Conservation (phyloP, 1,139 yeast genomes). For the Suhomyces atakaporum region DNA sequence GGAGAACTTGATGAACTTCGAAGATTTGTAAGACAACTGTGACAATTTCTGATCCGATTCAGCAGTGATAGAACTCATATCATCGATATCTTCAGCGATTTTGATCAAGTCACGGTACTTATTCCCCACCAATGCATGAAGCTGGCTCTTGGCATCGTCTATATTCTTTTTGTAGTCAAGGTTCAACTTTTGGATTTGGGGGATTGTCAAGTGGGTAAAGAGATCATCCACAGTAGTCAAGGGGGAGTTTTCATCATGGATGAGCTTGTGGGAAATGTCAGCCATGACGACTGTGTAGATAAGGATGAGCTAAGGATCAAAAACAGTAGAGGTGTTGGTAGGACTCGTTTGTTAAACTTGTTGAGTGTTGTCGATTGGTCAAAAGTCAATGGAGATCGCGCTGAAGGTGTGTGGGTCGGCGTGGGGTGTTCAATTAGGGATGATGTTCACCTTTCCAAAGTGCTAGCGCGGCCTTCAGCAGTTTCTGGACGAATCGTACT, state of each 20-base stretch:
- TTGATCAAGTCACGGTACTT: slow-evolving; percentile 67
- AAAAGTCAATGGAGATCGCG: too few species aligned
- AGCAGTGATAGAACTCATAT: slow-evolving; percentile 47
- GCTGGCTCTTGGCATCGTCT: slow-evolving; percentile 32
- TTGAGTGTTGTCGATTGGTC: too few species aligned
- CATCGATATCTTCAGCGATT: slow-evolving; percentile 68
- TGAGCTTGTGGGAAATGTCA: slow-evolving; percentile 9
- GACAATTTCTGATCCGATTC: slow-evolving; percentile 31
- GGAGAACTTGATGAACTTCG: slow-evolving; percentile 33
- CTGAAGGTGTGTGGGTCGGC: too few species aligned
- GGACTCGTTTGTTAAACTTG: too few species aligned
- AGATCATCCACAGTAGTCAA: slow-evolving; percentile 36
- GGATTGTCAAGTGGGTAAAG: slow-evolving; percentile 34
- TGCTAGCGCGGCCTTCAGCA: too few species aligned
- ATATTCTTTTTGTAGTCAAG: slow-evolving; percentile 30
- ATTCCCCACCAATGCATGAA: slow-evolving; percentile 61
- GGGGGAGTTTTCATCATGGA: slow-evolving; percentile 9
- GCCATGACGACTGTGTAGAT: too few species aligned
- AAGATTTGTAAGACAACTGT: slow-evolving; percentile 34
- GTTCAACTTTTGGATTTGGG: slow-evolving; percentile 37
- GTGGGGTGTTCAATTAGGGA: too few species aligned
- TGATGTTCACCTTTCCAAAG: too few species aligned
- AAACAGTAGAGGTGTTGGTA: too few species aligned
- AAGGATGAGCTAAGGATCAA: too few species aligned
- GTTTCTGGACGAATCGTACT: too few species aligned